Evolutionary conservation across 192 early-diverging fungal species (phyloP).

Genomic region (Dispira parvispora): DNA sequence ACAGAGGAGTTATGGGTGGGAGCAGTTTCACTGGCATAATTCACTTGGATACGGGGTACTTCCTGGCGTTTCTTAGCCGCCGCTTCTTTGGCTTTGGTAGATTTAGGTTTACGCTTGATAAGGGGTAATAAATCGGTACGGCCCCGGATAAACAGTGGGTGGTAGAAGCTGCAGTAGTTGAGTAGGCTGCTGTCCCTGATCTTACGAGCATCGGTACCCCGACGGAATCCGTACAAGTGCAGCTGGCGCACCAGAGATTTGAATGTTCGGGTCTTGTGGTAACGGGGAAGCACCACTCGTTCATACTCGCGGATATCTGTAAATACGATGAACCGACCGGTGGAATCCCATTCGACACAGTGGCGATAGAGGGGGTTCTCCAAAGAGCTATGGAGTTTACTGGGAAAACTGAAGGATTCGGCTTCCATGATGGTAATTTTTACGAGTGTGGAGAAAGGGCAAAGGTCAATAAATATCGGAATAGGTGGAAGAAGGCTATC

Average conservation of each 20-base stretch:
- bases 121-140: not conserved
- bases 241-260: constrained; percentile 11
- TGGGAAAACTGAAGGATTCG: constrained; percentile 9
- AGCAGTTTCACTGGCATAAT: too few relatives aligned
- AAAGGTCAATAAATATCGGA: too few relatives aligned
- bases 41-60: not conserved
- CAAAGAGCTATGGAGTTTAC: constrained; percentile 1
- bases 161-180: constrained; percentile 12
- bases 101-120: constrained; percentile 11
- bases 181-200: constrained; percentile 3
- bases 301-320: constrained; percentile 10
- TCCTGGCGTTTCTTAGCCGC: constrained; percentile 2
- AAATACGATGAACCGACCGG: constrained; percentile 7
- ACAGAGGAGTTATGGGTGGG: too few relatives aligned
- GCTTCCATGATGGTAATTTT: constrained; percentile 1
- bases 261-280: constrained; percentile 10
- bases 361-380: constrained; percentile 5
- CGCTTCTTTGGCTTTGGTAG: constrained; percentile 1
- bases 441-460: too few relatives aligned
- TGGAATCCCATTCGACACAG: constrained; percentile 9
- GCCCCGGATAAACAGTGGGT: constrained; percentile 10
- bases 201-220: constrained; percentile 11
- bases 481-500: too few relatives aligned
- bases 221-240: constrained; percentile 10
- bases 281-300: constrained; percentile 7